phyloP scores from a whole-genome alignment of 306 rosid genomes.

The Citrullus colocynthis region DNA sequence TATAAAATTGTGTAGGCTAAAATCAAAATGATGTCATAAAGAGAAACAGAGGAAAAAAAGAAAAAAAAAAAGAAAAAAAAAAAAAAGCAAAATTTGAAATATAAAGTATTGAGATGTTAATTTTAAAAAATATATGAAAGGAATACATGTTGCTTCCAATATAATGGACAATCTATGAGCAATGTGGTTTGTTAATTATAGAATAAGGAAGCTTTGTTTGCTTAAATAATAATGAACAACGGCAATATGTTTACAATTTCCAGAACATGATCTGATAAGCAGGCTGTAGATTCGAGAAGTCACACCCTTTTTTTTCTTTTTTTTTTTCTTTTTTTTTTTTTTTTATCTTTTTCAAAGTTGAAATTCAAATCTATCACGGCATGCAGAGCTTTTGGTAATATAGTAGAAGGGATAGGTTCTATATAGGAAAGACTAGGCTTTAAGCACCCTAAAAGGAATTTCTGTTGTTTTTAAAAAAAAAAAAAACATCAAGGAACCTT shows the following conservation, averaged over 20 bases:
- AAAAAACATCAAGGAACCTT: too few relatives aligned
- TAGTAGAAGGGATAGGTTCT: too few relatives aligned
- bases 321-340: too few relatives aligned
- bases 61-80: background rate
- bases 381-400: too few relatives aligned
- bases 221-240: background rate
- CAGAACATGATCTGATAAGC: background rate
- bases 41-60: too few relatives aligned
- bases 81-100: background rate
- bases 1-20: background rate
- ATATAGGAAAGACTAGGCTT: too few relatives aligned
- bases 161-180: background rate
- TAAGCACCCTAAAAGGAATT: too few relatives aligned
- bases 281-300: background rate
- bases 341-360: background rate
- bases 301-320: background rate
- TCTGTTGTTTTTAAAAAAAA: too few relatives aligned
- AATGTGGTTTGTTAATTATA: background rate
- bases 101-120: background rate
- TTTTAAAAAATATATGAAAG: background rate
- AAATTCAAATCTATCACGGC: background rate
- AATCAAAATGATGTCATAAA: background rate
- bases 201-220: background rate
- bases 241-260: background rate
- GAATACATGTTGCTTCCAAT: background rate